phyloP scores from a whole-genome alignment of 257 asterid genomes.

The Echium plantagineum region DNA sequence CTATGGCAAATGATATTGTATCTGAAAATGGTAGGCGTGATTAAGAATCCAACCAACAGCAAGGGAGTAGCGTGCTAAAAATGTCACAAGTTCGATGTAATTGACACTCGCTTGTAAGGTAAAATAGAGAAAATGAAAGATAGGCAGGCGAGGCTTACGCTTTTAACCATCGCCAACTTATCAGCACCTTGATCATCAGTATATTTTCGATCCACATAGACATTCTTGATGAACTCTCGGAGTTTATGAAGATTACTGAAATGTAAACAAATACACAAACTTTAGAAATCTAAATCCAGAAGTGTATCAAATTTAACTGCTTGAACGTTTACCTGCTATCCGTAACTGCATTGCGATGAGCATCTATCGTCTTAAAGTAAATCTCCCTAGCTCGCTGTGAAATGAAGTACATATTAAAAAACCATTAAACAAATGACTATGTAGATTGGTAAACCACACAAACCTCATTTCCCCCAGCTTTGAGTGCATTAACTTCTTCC shows the following conservation, averaged over 20 bases:
- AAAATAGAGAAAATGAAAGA: neutral
- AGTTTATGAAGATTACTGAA: conserved; percentile 59
- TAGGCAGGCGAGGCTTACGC: conserved; percentile 27
- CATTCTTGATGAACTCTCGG: conserved; percentile 60
- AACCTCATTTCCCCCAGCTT: conserved; percentile 91
- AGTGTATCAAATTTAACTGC: neutral
- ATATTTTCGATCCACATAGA: conserved; percentile 53
- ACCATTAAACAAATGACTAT: neutral
- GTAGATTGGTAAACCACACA: conserved; percentile 3
- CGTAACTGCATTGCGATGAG: conserved; percentile 42
- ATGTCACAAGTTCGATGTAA: too few relatives aligned
- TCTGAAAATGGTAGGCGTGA: too few relatives aligned
- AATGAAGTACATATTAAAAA: conserved; percentile 1
- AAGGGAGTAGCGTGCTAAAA: too few relatives aligned
- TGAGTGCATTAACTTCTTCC: conserved; percentile 61
- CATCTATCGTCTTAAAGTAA: conserved; percentile 78
- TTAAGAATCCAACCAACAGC: neutral
- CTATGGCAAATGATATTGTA: neutral
- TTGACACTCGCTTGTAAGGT: too few relatives aligned
- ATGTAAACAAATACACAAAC: conserved; percentile 7
- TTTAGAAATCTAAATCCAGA: conserved; percentile 4
- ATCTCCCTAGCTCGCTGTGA: conserved; percentile 59
- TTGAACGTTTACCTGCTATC: conserved; percentile 41
- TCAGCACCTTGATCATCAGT: conserved; percentile 38
- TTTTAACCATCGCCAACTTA: conserved; percentile 21